These are phyloP conservation scores for Bipolaris victoriae DNA, from an alignment of 2,329 filamentous ascomycete species.

Conservation along the genomic window DNA sequence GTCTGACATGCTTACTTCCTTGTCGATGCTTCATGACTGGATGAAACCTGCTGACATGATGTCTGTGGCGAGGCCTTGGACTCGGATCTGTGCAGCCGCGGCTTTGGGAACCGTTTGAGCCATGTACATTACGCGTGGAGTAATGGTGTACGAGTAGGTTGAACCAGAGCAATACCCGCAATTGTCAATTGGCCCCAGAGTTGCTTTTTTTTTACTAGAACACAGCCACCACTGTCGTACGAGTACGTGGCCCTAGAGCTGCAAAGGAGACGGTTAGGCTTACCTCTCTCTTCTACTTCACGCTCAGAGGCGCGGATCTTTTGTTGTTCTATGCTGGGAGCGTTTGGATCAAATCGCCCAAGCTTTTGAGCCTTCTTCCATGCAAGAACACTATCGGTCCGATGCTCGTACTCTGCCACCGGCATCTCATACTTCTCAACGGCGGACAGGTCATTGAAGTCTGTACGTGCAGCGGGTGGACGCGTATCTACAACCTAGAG, in stretches of 20 bases:
- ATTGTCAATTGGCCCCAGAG: slow-evolving; percentile 3
- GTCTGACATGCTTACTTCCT: slow-evolving; percentile 5
- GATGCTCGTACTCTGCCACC: slow-evolving; percentile 82
- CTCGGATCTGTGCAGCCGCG: slow-evolving; percentile 24
- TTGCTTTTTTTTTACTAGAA: slow-evolving; percentile 29
- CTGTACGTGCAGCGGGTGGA: slow-evolving; percentile 74
- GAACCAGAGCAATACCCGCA: slow-evolving; percentile 19
- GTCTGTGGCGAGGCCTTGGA: background rate
- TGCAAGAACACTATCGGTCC: slow-evolving; percentile 84
- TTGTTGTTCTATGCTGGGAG: slow-evolving; percentile 74
- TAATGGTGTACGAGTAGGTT: slow-evolving; percentile 1
- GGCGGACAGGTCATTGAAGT: slow-evolving; percentile 79
- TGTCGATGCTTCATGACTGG: slow-evolving; percentile 26
- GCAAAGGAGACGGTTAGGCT: slow-evolving; percentile 28
- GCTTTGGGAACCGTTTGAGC: slow-evolving; percentile 27
- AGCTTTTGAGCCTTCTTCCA: slow-evolving; percentile 96
- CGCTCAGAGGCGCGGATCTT: slow-evolving; percentile 71
- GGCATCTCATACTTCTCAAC: slow-evolving; percentile 93
- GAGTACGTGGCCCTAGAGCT: slow-evolving; percentile 20
- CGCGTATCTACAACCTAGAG: slow-evolving; percentile 78
- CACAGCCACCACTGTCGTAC: slow-evolving; percentile 23
- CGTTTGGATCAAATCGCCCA: slow-evolving; percentile 92
- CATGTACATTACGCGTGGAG: slow-evolving; percentile 16
- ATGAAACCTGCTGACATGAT: slow-evolving; percentile 21
- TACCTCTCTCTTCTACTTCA: slow-evolving; percentile 73